Evolutionary conservation across 768 basidiomycete species (phyloP), one percentile per base, ranked within the genome.

Genomic region (Boletus reticuloceps): DNA sequence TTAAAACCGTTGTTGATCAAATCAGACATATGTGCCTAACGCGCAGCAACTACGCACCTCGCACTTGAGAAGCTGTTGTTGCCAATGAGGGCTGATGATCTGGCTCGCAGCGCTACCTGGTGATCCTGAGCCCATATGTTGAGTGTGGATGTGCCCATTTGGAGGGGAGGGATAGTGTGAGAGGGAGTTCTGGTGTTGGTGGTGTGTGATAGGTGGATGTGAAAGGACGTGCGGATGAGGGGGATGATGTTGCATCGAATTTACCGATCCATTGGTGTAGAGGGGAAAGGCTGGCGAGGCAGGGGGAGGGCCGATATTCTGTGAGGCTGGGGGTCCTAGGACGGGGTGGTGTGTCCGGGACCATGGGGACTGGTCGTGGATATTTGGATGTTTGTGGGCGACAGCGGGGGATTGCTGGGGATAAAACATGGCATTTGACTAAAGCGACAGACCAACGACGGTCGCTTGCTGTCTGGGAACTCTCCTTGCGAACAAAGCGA

Each of bases 1-100:
- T 58, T 56, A 53, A 53, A 55, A 38, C 47, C 17, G 41, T 20
- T 1, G 47, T 57, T 40, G 58, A 63, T 65, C 62, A 62, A 58
- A 60, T 62, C 51, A 45, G 47, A 38, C 55, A 44, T 43, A 44
- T 53, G 59, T 47, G 53, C 58, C 53, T 59, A n/a, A 61, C 60
- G 55, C 48, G 59, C 20, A 50, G 38, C n/a, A 47, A 56, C 53
- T 60, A 83, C 88, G 64, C 70, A 94, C 94, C 78, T 96, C 93
- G 69, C 85, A 94, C 71, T 94, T 92, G 67, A 94, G 77, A 61
- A 97, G 74, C 76, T 97, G 94, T 67, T 94, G 86, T 68, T 95
- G 92, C 94, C 94, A 97, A 58, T 93, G 91, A 12, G 84, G 82
- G 19, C 84, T 85, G 64, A 92, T 84, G 61, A 87, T 80, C 72